A percentile compares a stretch with the other conserved stretches of the same genome.
Evolutionary conservation across 345 rosid species (phyloP).

Genomic region (Eucalyptus cladocalyx): DNA sequence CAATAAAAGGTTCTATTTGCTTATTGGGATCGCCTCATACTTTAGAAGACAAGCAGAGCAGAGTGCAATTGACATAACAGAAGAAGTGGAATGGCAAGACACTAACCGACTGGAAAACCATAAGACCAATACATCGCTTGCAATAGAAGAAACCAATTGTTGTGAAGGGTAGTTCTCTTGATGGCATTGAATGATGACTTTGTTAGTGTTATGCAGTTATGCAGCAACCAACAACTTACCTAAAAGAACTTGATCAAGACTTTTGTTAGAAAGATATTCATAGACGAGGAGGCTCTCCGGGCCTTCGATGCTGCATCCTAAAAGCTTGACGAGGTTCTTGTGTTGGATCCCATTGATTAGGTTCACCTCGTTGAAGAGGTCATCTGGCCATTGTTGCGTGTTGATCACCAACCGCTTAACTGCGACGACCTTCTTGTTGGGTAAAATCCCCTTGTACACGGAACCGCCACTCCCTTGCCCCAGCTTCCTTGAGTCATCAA

Average conservation of each 20-base stretch:
- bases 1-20: neutral
- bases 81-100: neutral
- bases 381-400: slow-evolving; percentile 58
- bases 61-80: neutral
- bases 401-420: slow-evolving; percentile 58
- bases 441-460: slow-evolving; percentile 64
- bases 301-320: slow-evolving; percentile 89
- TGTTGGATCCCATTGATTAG: slow-evolving; percentile 51
- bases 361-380: slow-evolving; percentile 75
- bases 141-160: neutral
- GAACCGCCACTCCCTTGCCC: slow-evolving; percentile 81
- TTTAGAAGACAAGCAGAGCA: neutral
- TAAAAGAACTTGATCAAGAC: slow-evolving; percentile 67
- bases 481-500: slow-evolving; percentile 34
- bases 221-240: slow-evolving; percentile 1
- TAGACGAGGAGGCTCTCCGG: slow-evolving; percentile 79
- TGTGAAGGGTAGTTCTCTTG: neutral
- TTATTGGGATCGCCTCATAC: neutral
- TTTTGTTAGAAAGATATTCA: slow-evolving; percentile 59
- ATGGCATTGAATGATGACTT: neutral
- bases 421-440: slow-evolving; percentile 52
- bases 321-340: slow-evolving; percentile 51
- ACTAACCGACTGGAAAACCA: neutral
- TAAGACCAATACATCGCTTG: rapidly evolving
- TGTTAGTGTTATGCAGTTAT: neutral